Evolutionary conservation across 2,329 filamentous ascomycete genomes (phyloP).

Genomic region (Dendryphion nanum): DNA sequence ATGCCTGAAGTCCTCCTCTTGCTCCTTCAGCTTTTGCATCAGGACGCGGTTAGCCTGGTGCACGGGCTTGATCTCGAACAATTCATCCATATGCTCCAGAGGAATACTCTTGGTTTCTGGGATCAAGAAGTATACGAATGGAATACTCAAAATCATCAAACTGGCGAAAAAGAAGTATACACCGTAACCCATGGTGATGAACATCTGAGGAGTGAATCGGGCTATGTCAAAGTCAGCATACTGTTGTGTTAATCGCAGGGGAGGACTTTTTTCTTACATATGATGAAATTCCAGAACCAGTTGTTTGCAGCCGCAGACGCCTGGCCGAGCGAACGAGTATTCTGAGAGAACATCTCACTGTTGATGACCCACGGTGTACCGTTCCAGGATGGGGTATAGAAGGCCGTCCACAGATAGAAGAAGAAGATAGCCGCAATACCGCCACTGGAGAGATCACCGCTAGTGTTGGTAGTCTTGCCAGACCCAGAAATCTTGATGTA

Average conservation of each 20-base stretch:
- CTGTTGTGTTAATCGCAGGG: too few species aligned
- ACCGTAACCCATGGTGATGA: slow-evolving; percentile 44
- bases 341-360: slow-evolving; percentile 70
- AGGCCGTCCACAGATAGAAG: slow-evolving; percentile 72
- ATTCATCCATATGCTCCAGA: slow-evolving; percentile 47
- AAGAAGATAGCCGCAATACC: slow-evolving; percentile 66
- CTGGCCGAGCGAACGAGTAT: slow-evolving; percentile 67
- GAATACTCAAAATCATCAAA: slow-evolving; percentile 45
- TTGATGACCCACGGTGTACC: slow-evolving; percentile 75
- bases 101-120: slow-evolving; percentile 47
- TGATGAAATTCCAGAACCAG: slow-evolving; percentile 72
- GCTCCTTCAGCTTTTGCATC: slow-evolving; percentile 36
- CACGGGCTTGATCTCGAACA: slow-evolving; percentile 46
- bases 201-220: slow-evolving; percentile 67
- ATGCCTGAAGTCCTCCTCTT: slow-evolving; percentile 44
- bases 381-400: slow-evolving; percentile 71
- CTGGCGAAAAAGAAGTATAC: slow-evolving; percentile 50
- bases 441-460: slow-evolving; percentile 39
- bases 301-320: slow-evolving; percentile 70
- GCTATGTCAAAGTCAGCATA: too few species aligned
- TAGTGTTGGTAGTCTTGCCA: slow-evolving; percentile 28
- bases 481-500: slow-evolving; percentile 57
- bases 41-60: slow-evolving; percentile 41
- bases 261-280: too few species aligned
- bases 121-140: slow-evolving; percentile 47